phyloP scores from a whole-genome alignment of 2,329 filamentous ascomycete genomes.

The Arthrobotrys sinensis region DNA sequence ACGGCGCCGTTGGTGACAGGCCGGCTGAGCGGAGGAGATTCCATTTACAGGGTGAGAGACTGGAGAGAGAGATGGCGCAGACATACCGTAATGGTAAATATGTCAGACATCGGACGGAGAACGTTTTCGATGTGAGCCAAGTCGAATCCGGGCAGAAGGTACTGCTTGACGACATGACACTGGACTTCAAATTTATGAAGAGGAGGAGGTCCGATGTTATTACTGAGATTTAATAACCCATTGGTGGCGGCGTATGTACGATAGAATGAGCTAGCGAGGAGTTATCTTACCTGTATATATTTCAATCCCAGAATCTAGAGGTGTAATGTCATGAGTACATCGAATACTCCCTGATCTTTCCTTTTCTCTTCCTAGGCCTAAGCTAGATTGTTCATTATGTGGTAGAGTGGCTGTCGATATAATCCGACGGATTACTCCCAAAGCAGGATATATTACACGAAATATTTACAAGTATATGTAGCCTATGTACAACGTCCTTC shows the following conservation, averaged over 20 bases:
- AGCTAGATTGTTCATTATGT: no score
- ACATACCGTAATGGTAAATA: conserved; percentile 60
- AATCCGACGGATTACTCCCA: neutral
- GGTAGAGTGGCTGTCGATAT: no score
- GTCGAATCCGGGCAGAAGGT: conserved; percentile 44
- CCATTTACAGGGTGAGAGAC: conserved; percentile 46
- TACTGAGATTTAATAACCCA: conserved; percentile 43
- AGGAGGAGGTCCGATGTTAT: conserved; percentile 40
- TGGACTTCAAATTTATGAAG: conserved; percentile 54
- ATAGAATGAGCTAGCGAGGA: conserved; percentile 16
- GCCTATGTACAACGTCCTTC: neutral
- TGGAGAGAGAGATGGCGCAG: conserved; percentile 58
- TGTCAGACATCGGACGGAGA: conserved; percentile 52
- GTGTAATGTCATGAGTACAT: neutral
- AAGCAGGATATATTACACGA: conserved; percentile 14
- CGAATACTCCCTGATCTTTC: neutral
- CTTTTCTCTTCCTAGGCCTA: neutral
- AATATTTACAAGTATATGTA: conserved; percentile 27
- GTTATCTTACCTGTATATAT: conserved; percentile 36
- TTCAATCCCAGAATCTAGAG: conserved; percentile 20
- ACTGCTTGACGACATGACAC: conserved; percentile 37
- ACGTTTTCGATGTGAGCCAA: conserved; percentile 54
- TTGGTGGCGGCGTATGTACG: conserved; percentile 11
- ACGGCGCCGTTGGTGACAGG: conserved; percentile 53
- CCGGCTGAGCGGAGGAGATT: conserved; percentile 48